Conservation (phyloP, 2,329 filamentous ascomycete species). For the Coniochaeta sp. region DNA sequence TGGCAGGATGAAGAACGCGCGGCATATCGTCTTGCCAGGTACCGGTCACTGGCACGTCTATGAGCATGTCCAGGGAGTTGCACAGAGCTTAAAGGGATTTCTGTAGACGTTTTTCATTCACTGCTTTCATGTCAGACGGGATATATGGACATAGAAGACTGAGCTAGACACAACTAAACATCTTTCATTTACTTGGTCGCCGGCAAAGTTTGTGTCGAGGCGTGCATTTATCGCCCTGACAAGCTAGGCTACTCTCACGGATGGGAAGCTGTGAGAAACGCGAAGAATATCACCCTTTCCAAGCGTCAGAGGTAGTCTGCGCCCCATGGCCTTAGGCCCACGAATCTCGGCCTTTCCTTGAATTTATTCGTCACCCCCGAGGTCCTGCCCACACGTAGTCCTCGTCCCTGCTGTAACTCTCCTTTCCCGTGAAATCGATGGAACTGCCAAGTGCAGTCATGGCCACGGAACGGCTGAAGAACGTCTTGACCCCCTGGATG, state of each 20-base stretch:
- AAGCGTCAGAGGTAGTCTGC: neutral
- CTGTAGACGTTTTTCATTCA: neutral
- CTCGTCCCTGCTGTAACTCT: neutral
- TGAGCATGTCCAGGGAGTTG: constrained; percentile 32
- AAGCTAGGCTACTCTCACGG: no score
- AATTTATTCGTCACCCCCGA: neutral
- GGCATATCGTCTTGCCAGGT: constrained; percentile 25
- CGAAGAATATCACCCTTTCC: neutral
- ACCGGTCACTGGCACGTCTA: constrained; percentile 45
- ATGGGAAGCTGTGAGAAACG: no score
- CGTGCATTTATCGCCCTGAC: neutral
- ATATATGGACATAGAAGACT: neutral
- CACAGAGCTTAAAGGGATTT: constrained; percentile 17
- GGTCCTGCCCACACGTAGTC: neutral
- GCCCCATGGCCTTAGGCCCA: neutral
- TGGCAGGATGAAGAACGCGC: constrained; percentile 17
- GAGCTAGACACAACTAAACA: neutral
- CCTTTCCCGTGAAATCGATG: neutral
- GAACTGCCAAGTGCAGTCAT: constrained; percentile 1
- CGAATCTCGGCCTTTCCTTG: neutral
- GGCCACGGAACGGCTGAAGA: neutral
- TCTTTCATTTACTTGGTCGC: neutral
- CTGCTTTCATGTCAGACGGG: no score
- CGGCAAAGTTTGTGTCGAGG: neutral
- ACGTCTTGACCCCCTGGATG: neutral